These are phyloP conservation scores for Daldinia concentrica DNA, from an alignment of 495 filamentous ascomycete species.

Conservation along the genomic window DNA sequence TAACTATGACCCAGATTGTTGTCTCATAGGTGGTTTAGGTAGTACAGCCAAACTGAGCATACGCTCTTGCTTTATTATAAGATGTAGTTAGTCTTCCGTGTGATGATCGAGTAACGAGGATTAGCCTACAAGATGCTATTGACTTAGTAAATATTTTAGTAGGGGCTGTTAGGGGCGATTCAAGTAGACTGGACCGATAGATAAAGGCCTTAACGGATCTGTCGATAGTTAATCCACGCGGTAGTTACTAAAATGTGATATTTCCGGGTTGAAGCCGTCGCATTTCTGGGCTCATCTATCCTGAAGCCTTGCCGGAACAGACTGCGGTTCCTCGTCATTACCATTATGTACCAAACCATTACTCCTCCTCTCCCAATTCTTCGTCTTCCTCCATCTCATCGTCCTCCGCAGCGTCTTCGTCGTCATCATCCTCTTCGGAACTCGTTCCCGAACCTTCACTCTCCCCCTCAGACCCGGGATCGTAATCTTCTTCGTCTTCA, in stretches of 20 bases:
- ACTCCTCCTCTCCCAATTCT: slow-evolving; percentile 33
- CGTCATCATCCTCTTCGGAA: slow-evolving; percentile 60
- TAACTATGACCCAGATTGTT: background rate
- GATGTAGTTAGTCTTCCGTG: background rate
- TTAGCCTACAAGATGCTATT: background rate
- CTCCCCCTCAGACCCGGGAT: slow-evolving; percentile 78
- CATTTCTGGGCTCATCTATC: background rate
- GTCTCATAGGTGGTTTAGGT: background rate
- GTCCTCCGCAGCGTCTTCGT: slow-evolving; percentile 52
- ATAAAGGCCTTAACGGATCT: background rate
- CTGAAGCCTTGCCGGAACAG: background rate
- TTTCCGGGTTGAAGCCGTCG: background rate
- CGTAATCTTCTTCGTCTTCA: slow-evolving; percentile 90
- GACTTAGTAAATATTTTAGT: background rate
- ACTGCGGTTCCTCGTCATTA: background rate
- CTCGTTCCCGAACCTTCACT: slow-evolving; percentile 73
- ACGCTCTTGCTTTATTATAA: background rate
- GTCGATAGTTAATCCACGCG: background rate
- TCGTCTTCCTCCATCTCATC: slow-evolving; percentile 58
- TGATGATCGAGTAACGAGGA: background rate
- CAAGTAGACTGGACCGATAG: background rate
- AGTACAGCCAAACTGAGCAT: background rate
- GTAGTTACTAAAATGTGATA: background rate
- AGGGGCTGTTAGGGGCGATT: background rate
- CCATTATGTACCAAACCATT: slow-evolving; percentile 18